phyloP scores from a whole-genome alignment of 306 rosid genomes.

The Quercus dentata region DNA sequence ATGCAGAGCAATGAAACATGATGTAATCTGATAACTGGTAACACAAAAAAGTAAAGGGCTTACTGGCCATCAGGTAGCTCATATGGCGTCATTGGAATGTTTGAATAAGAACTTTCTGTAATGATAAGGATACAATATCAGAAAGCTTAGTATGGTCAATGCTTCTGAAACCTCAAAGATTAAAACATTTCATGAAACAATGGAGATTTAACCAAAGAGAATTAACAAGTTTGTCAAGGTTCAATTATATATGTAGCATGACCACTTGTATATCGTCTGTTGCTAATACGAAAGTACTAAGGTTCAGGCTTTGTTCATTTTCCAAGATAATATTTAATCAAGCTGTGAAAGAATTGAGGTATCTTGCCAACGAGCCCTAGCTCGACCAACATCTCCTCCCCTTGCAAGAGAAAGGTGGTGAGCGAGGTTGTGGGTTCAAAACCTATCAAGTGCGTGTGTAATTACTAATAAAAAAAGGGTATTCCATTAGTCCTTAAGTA shows the following conservation, averaged over 20 bases:
- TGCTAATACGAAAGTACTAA: background rate
- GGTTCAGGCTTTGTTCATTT: background rate
- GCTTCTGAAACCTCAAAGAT: constrained; percentile 14
- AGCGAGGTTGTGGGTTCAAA: too few species aligned
- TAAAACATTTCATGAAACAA: constrained; percentile 18
- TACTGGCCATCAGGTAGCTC: constrained; percentile 99
- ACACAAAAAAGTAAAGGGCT: constrained; percentile 40
- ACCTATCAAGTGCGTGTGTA: too few species aligned
- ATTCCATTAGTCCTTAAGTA: background rate
- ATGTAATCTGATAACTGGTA: background rate
- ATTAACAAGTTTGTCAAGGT: constrained; percentile 6
- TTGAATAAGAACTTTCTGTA: constrained; percentile 89
- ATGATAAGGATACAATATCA: constrained; percentile 16
- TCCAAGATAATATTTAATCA: background rate
- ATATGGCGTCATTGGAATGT: constrained; percentile 93
- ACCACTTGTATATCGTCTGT: background rate
- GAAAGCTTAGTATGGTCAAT: constrained; percentile 4
- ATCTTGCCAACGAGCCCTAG: background rate
- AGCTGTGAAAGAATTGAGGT: background rate
- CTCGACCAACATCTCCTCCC: too few species aligned
- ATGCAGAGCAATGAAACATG: constrained; percentile 10
- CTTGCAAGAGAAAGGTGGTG: too few species aligned
- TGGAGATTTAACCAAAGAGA: constrained; percentile 9
- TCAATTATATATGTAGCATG: background rate
- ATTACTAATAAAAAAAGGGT: too few species aligned